Evolutionary conservation across 306 rosid species (phyloP).

Genomic region (Pyrus bretschneideri): DNA sequence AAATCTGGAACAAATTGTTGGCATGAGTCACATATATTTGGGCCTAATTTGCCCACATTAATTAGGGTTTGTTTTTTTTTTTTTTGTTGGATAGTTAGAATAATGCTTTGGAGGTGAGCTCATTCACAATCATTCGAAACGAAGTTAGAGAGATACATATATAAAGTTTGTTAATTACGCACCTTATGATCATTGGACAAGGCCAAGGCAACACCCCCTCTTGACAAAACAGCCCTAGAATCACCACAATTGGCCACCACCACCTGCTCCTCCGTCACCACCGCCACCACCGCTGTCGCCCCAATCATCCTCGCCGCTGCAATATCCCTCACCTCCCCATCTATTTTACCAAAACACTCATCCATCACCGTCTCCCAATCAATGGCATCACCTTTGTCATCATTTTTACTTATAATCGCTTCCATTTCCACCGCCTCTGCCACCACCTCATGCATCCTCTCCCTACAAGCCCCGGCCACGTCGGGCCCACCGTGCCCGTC

Average conservation of each 20-base stretch:
- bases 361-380: constrained; percentile 75
- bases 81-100: too few relatives aligned
- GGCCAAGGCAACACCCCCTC: constrained; percentile 50
- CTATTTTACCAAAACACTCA: constrained; percentile 68
- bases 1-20: background rate
- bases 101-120: too few relatives aligned
- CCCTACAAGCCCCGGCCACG: constrained; percentile 61
- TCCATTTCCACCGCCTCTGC: constrained; percentile 43
- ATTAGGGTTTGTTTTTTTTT: too few relatives aligned
- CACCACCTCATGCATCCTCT: constrained; percentile 47
- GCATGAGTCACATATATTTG: background rate
- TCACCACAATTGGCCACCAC: constrained; percentile 88
- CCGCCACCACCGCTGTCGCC: constrained; percentile 56
- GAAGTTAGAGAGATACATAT: too few relatives aligned
- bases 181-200: constrained; percentile 86
- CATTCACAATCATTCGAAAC: too few relatives aligned
- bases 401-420: background rate
- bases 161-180: background rate
- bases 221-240: constrained; percentile 66
- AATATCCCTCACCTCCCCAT: constrained; percentile 42
- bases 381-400: background rate
- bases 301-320: constrained; percentile 54
- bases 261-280: constrained; percentile 38
- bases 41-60: background rate
- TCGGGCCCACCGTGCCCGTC: constrained; percentile 84